phyloP scores from a whole-genome alignment of 2,329 filamentous ascomycete species.

The Cadophora sp. region DNA sequence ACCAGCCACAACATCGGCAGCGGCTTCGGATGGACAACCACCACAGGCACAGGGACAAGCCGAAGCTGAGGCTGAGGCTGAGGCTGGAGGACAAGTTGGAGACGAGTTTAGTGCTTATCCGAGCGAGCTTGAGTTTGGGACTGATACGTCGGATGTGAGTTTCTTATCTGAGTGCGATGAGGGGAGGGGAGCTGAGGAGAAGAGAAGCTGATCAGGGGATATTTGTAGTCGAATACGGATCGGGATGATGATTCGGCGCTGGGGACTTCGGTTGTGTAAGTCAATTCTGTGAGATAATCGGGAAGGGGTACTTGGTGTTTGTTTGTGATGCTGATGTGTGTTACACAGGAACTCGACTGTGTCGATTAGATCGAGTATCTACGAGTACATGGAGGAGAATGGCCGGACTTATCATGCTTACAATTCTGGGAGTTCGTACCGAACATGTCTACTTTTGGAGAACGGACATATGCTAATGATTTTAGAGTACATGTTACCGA shows the following conservation, averaged over 20 bases:
- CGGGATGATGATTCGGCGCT: constrained; percentile 26
- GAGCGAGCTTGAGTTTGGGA: constrained; percentile 25
- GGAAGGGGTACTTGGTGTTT: too few relatives aligned
- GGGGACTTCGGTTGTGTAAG: constrained; percentile 22
- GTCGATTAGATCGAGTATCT: constrained; percentile 31
- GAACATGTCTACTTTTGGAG: neutral
- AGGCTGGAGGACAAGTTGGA: neutral
- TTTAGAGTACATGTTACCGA: constrained; percentile 32
- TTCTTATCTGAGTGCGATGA: neutral
- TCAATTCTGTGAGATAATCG: neutral
- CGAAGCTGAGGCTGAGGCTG: neutral
- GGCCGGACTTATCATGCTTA: constrained; percentile 36
- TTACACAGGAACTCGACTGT: constrained; percentile 25
- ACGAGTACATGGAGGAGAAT: constrained; percentile 36
- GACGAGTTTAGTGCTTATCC: constrained; percentile 20
- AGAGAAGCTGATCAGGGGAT: neutral
- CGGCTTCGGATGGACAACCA: neutral
- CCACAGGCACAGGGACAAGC: neutral
- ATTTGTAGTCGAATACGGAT: constrained; percentile 15
- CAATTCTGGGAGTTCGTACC: constrained; percentile 47
- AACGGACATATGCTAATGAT: neutral
- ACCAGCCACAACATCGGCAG: neutral
- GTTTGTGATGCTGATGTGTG: neutral
- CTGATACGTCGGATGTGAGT: constrained; percentile 27
- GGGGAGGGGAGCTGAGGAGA: neutral